Evolutionary conservation across 805 yeast genomes (phyloP).

Genomic region (Zygosaccharomyces rouxii): DNA sequence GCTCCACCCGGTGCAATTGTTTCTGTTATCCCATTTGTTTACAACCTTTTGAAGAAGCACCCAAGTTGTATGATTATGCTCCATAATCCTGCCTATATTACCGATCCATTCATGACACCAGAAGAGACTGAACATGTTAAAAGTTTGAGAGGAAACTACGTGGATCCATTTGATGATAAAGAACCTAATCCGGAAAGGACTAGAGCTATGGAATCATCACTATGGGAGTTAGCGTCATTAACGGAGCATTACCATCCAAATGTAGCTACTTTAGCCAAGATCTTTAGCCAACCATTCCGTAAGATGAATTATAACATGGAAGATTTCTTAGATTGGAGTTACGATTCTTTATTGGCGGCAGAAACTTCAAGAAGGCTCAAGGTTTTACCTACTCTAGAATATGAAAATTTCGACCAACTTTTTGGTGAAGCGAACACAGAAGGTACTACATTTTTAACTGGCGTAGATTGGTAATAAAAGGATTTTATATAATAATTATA

Average conservation of each 20-base stretch:
- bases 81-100: slow-evolving; percentile 44
- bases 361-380: slow-evolving; percentile 63
- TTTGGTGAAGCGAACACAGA: slow-evolving; percentile 13
- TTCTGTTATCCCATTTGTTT: slow-evolving; percentile 82
- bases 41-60: slow-evolving; percentile 83
- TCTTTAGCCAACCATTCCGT: slow-evolving; percentile 83
- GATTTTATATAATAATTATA: not conserved
- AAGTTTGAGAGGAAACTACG: slow-evolving; percentile 29
- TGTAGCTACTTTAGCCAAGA: slow-evolving; percentile 84
- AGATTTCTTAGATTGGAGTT: slow-evolving; percentile 91
- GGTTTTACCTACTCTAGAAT: slow-evolving; percentile 74
- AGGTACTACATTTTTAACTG: slow-evolving; percentile 15
- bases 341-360: slow-evolving; percentile 56
- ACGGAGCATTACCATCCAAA: slow-evolving; percentile 91
- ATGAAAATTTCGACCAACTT: slow-evolving; percentile 39
- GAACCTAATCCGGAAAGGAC: slow-evolving; percentile 77
- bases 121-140: slow-evolving; percentile 28
- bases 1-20: slow-evolving; percentile 90
- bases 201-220: slow-evolving; percentile 74
- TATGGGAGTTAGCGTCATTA: slow-evolving; percentile 86
- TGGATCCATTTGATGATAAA: slow-evolving; percentile 61
- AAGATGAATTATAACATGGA: slow-evolving; percentile 86
- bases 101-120: slow-evolving; percentile 25
- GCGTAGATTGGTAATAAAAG: slow-evolving; percentile 25
- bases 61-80: slow-evolving; percentile 90